phyloP scores from a whole-genome alignment of 2,329 filamentous ascomycete genomes.

The Neopestalotiopsis clavispora region DNA sequence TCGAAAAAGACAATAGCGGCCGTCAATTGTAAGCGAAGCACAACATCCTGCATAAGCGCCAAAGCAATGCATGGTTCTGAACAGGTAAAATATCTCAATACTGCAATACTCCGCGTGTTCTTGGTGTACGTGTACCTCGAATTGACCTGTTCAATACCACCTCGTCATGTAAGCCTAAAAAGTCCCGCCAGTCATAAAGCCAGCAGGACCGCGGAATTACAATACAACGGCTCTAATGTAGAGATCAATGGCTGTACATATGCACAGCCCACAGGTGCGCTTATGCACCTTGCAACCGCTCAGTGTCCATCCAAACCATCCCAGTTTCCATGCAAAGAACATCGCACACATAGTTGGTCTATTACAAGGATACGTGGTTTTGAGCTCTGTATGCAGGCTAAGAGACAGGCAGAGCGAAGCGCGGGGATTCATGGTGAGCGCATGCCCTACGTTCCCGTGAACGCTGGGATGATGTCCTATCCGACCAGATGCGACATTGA shows the following conservation, averaged over 20 bases:
- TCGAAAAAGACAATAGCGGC: neutral
- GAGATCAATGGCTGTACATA: no score
- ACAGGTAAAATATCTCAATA: neutral
- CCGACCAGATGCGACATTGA: neutral
- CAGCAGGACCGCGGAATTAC: no score
- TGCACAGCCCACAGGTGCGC: no score
- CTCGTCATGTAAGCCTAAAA: neutral
- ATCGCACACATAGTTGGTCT: no score
- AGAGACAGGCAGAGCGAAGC: neutral
- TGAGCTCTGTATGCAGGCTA: no score
- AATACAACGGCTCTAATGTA: no score
- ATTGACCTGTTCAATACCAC: neutral
- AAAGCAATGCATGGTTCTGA: neutral
- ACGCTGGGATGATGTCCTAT: neutral
- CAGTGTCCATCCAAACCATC: no score
- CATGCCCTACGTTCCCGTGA: neutral
- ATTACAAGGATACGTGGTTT: no score
- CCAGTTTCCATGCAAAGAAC: no score
- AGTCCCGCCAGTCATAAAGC: neutral
- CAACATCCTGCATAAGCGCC: neutral
- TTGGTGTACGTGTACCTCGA: neutral
- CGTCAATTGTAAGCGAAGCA: neutral
- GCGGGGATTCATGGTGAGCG: neutral
- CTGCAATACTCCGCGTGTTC: neutral
- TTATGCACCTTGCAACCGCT: no score